Base-by-base conservation (phyloP, 352 stramenopile genomes). In the Globisporangium acanthophoron region DNA sequence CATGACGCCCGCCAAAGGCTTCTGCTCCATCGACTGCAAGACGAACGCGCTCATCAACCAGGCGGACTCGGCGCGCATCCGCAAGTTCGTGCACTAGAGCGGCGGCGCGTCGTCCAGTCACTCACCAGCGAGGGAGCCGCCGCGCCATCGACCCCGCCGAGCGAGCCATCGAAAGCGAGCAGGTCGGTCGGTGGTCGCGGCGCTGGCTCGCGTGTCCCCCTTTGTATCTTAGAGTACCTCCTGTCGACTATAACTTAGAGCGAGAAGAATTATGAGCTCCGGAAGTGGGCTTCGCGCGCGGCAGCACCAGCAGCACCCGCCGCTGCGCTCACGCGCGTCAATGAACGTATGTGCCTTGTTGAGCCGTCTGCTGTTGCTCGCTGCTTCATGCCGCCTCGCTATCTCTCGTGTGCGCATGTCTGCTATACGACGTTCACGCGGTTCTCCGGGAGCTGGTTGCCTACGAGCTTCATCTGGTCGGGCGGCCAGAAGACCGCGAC, bases 21-120 rank as follows among this genome's bases (percentile, higher is more conserved):
- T 93, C 58, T 93, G 81, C 70, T 91, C 78, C 4, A 90, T 93
- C 58, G 84, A 93, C 73, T 93, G 84, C 73, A 93, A 93, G 70
- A 93, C 81, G 31, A 92, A 90, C 64, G 68, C 84, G 47, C 63
- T 87, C 56, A 81, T 91, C 69, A 89, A 59, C 65, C 71, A 84
- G 53, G 78, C 75, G 5, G 81, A 91, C 69, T 85, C 81, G 61
- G 81, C 78, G 47, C 76, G 66, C 59, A 78, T 87, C 52, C 72
- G 68, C 51, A 71, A 74, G 41, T 84, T 78, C 67, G 77, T 75
- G 55, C 70, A 73, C 39, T 86, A 56, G 74, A 16, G 37, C 37
- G 9, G 35, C 11, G 9, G 31, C 35, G 12, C 8, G 37, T 43
- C 37, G 11, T 13, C 12, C 37, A 39, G 8, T 11, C 5, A 9